Evolutionary conservation across 163 green algal genomes (phyloP).

Genomic region (Trebouxiophyceae sp.): DNA sequence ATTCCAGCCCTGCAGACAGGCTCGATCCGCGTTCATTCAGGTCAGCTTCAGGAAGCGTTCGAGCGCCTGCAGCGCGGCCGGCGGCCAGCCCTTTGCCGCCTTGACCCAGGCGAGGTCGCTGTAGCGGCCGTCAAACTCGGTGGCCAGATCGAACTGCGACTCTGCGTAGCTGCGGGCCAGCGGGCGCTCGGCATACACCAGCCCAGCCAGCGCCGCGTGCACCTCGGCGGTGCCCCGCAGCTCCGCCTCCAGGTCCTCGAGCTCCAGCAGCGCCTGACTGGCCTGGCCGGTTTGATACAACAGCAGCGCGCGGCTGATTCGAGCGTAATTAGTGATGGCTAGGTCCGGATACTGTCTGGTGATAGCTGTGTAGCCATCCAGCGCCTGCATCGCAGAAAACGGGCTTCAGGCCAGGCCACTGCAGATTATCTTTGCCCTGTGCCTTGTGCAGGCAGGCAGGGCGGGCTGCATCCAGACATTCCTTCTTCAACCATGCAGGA

Average conservation of each 20-base stretch:
- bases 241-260: conserved; percentile 46
- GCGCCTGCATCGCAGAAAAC: conserved; percentile 8
- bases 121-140: conserved; percentile 60
- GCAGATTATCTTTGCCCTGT: no score
- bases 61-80: conserved; percentile 42
- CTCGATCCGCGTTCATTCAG: no score
- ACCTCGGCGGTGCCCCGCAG: conserved; percentile 34
- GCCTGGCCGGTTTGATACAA: conserved; percentile 41
- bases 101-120: conserved; percentile 39
- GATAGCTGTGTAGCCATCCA: conserved; percentile 20
- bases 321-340: conserved; percentile 43
- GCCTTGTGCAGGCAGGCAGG: no score
- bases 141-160: conserved; percentile 49
- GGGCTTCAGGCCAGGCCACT: background rate
- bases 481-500: background rate
- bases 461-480: background rate
- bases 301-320: conserved; percentile 42
- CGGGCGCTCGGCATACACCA: conserved; percentile 56
- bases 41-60: conserved; percentile 49
- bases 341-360: conserved; percentile 30
- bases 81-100: conserved; percentile 51
- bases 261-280: conserved; percentile 19
- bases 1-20: no score
- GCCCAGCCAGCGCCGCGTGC: conserved; percentile 48
- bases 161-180: conserved; percentile 40